Base-by-base conservation (phyloP, 2,329 filamentous ascomycete species). In the Talaromyces rugulosus region DNA sequence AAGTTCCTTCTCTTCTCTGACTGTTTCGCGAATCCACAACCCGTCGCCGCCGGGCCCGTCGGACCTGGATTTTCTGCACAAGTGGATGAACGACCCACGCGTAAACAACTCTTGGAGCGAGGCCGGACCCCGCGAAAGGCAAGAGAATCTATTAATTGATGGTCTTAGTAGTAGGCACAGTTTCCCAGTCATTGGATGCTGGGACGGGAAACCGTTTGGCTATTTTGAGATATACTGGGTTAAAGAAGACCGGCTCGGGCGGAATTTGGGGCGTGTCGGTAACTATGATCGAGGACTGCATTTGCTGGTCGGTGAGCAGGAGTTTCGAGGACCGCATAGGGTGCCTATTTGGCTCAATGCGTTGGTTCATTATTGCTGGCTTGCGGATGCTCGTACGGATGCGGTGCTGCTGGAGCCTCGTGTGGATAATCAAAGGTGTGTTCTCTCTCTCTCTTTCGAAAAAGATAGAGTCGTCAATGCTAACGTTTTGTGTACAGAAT, bases 171-270 rank as follows among this genome's bases (percentile, higher is more conserved):
- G 83, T 23, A 82, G 83, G 18, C 89, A 97, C 75, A 92, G 88
- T 8, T 96, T 98, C 75, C 95, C 95, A 0, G 92, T 89, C 0
- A 94, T 98, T 64, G 95, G 91, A 0, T 88, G 92, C 72, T 99
- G 94, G 91, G 92, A 98, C 68, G 93, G 92, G 11, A 89, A 94
- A 63, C 94, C 94, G 0, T 99, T 98, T 77, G 95, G 92, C 0
- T 99, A 96, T 74, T 97, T 99, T 72, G 95, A 99, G 79, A 84
- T 99, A 36, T 99, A 99, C 78, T 99, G 95, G 94, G 92, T 95
- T 3, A 96, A 96, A 71, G 95, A 99, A 73, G 95, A 98, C 71
- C 79, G 82, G 0, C 74, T 99, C 0, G 92, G 91, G 0, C 84
- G 82, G 55, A 82, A 91, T 66, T 76, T 96, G 4, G 83, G 83